Base-by-base conservation (phyloP, 495 filamentous ascomycete species). In the Staphylotrichum longicolle region DNA sequence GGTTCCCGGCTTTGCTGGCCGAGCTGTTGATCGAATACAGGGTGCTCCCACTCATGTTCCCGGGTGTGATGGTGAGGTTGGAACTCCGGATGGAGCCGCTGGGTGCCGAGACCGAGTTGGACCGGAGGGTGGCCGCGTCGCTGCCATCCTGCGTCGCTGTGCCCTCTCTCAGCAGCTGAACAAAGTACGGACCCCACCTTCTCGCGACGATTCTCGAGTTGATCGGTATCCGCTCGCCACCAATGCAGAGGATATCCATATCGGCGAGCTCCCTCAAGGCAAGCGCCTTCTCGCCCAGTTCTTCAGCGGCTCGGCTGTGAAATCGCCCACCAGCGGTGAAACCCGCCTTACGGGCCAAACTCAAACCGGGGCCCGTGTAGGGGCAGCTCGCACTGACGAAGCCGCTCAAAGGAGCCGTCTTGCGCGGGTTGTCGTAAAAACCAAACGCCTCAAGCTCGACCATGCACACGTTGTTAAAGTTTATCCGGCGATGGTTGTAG, bases 381-480 rank as follows among this genome's bases (percentile, higher is more conserved):
- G 91, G 88, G 35, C 89, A 84, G 72, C 90, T 93, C 54, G 88
- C 86, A 10, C 91, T 96, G 56, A 87, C 77, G 68, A 89, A 96
- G 11, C 85, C 88, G 14, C 91, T 91, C 63, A 88, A 87, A 3
- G 92, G 88, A 1, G 84, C 73, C n/a, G 80, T 82, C 66, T 85
- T 85, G 55, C 91, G 83, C 15, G 94, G 91, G 68, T 97, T 98
- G 72, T 98, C 93, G 70, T 96, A 97, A 5, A 98, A 85, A 1
- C 94, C 94, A 77, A 96, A 98, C 0, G 94, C 92, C 72, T 98
- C 94, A 15, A 98, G 77, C 74, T 98, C 94, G 15, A 98, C 93
- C 83, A 96, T 85, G 70, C 93, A 97, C 4, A 98, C 82, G 70
- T 98, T 91, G 9, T 90, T 89, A 73, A 98, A 98, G 70, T 98